Base-by-base conservation (phyloP, 345 rosid species). In the Lepidium sativum region DNA sequence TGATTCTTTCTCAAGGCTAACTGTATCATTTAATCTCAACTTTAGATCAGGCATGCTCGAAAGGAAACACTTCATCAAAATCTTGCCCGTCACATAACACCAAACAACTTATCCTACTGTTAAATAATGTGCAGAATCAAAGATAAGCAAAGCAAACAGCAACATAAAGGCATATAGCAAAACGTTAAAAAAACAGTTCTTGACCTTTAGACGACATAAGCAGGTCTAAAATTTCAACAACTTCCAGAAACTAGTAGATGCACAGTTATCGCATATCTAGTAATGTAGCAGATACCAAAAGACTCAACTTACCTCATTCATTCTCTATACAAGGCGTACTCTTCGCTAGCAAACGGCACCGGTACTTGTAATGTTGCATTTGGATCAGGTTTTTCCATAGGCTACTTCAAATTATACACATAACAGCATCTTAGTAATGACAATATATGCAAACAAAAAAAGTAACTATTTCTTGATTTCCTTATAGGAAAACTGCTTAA, bases 261-360 rank as follows among this genome's bases (percentile, higher is more conserved):
- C 21, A 38, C 23, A 65, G 29, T 4, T 25, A 25, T 25, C 29
- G 6, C 6, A 25, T 4, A 25, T 25, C 5, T 25, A 25, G 6
- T 25, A 25, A 0, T 4, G 6, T 25, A 25, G 29, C 29, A 0
- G 29, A 25, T 25, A 25, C 6, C 4, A 4, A 25, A 25, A 5
- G 29, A 25, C 29, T 51, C 21, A 66, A 62, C 13, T 12, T 70
- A 87, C 99, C 92, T 94, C 99, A 76, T 94, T 90, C 83, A 86
- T 90, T 73, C 90, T 95, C 70, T 90, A 90, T 72, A 61, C 78
- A 71, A 90, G 99, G 31, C 99, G 96, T 80, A 88, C 99, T 75
- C 99, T 88, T 60, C 96, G 83, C 96, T 95, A 94, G 52, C 99
- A 97, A 73, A 94, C 96, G 55, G 99, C 97, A 76, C 99, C 99